Evolutionary conservation across 2,329 filamentous ascomycete species (phyloP).

Genomic region (Xenoacremonium recifei): DNA sequence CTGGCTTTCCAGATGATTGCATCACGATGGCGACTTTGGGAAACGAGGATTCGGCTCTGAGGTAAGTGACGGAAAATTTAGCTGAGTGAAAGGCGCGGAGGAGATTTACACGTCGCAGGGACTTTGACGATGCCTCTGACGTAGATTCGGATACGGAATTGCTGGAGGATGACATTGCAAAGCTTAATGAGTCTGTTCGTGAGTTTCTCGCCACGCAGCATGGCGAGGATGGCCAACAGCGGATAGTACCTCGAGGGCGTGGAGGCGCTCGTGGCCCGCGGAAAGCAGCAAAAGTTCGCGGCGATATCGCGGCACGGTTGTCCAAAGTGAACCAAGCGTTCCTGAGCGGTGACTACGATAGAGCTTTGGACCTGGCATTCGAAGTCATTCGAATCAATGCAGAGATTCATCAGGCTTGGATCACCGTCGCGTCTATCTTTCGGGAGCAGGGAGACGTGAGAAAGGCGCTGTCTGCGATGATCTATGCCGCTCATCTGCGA

Average conservation of each 20-base stretch:
- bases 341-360: constrained; percentile 58
- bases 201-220: constrained; percentile 39
- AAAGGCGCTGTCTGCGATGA: constrained; percentile 57
- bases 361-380: constrained; percentile 56
- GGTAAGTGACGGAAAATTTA: background rate
- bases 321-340: constrained; percentile 67
- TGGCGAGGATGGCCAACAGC: constrained; percentile 20
- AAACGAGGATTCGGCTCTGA: background rate
- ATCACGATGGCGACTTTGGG: constrained; percentile 4
- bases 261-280: constrained; percentile 45
- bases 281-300: constrained; percentile 65
- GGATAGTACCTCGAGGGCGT: constrained; percentile 19
- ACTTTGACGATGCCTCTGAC: constrained; percentile 33
- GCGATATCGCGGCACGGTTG: constrained; percentile 68
- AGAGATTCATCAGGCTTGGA: constrained; percentile 66
- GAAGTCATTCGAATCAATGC: constrained; percentile 69
- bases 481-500: constrained; percentile 61
- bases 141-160: constrained; percentile 45
- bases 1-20: too few relatives aligned
- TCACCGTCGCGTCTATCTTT: constrained; percentile 59
- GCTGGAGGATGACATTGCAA: constrained; percentile 42
- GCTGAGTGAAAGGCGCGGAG: background rate
- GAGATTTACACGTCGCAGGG: constrained; percentile 11
- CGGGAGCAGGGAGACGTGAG: constrained; percentile 57
- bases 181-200: constrained; percentile 41